Evolutionary conservation across 2,329 filamentous ascomycete species (phyloP).

Genomic region (Botrytis medusae): DNA sequence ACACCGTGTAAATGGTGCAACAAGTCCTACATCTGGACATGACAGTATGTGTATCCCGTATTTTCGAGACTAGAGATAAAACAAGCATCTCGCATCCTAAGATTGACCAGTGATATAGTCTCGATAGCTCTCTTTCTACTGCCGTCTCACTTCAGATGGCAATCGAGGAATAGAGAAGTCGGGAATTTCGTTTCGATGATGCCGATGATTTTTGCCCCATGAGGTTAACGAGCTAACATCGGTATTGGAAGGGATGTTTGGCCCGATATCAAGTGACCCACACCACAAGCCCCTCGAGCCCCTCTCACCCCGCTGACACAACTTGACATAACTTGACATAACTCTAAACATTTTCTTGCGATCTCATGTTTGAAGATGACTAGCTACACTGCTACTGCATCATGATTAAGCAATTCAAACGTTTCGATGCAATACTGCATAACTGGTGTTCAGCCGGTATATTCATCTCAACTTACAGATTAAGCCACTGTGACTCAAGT

Average conservation of each 20-base stretch:
- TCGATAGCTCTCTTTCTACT: background rate
- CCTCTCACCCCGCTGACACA: background rate
- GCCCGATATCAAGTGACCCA: background rate
- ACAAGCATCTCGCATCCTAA: background rate
- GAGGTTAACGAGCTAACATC: background rate
- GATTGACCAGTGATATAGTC: background rate
- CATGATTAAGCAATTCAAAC: background rate
- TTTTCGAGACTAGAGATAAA: background rate
- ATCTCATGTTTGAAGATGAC: constrained; percentile 1
- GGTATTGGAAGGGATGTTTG: background rate
- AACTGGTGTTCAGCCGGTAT: background rate
- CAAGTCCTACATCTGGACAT: background rate
- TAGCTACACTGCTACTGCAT: background rate
- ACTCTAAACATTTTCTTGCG: background rate
- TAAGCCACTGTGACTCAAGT: background rate
- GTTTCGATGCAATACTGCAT: background rate
- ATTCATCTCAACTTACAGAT: background rate
- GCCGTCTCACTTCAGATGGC: constrained; percentile 3
- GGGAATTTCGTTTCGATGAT: background rate
- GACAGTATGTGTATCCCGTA: background rate
- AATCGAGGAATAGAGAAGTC: background rate
- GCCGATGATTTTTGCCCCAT: background rate
- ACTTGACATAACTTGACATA: background rate
- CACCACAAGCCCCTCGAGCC: background rate
- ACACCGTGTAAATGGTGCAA: constrained; percentile 1